Percentiles rank a stretch among this genome's conserved stretches.
Evolutionary conservation across 163 green algal genomes (phyloP).

Genomic region (Scenedesmus sp.): DNA sequence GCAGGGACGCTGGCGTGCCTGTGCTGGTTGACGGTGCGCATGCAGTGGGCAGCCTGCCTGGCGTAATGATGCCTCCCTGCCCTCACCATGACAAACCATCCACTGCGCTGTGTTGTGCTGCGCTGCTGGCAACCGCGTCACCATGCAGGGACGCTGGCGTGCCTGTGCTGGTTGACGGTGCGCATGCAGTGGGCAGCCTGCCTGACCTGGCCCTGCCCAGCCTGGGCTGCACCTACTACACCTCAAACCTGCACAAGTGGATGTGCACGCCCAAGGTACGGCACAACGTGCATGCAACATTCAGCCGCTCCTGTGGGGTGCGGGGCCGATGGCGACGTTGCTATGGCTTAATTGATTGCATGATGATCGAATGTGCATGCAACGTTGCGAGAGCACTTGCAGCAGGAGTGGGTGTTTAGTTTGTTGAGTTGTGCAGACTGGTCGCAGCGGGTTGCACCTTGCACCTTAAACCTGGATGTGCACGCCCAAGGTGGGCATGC

Average conservation of each 20-base stretch:
- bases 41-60: constrained; percentile 60
- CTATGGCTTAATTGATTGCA: too few relatives aligned
- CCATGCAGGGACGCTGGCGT: constrained; percentile 46
- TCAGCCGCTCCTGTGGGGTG: background rate
- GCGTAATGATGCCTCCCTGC: constrained; percentile 56
- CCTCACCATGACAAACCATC: too few relatives aligned
- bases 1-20: constrained; percentile 33
- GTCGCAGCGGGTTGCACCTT: too few relatives aligned
- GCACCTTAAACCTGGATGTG: too few relatives aligned
- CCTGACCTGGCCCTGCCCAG: constrained; percentile 57
- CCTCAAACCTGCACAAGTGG: constrained; percentile 81
- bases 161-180: constrained; percentile 75
- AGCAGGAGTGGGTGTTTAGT: too few relatives aligned
- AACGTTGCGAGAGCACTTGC: too few relatives aligned
- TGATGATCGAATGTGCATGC: too few relatives aligned
- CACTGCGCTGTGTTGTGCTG: too few relatives aligned
- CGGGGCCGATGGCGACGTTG: too few relatives aligned
- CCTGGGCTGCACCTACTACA: constrained; percentile 72
- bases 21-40: constrained; percentile 67
- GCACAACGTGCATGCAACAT: background rate
- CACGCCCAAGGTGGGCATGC: too few relatives aligned
- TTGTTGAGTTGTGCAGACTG: too few relatives aligned
- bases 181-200: constrained; percentile 72
- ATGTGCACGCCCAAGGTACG: constrained; percentile 64
- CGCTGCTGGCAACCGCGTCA: background rate